Base-by-base conservation (phyloP, 2,329 filamentous ascomycete species). In the Chalara sp. region DNA sequence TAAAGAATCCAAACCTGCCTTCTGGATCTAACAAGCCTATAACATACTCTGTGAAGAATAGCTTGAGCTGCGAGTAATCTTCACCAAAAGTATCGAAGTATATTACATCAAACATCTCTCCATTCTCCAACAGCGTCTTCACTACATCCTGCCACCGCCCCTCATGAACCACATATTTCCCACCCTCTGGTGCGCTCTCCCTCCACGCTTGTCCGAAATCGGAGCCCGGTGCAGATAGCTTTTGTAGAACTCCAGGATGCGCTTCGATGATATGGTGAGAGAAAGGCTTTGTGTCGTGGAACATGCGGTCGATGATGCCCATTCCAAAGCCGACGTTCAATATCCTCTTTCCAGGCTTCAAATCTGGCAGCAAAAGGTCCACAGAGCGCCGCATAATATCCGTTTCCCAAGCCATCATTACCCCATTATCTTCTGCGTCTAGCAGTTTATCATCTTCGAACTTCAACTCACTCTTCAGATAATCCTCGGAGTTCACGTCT, bases 31-130 rank as follows among this genome's bases (percentile, higher is more conserved):
- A 72, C 49, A 97, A 68, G 0, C 82, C 85, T 32, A 93, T 88
- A 8, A 97, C 84, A 60, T 86, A 83, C 67, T 97, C 93, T 2
- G 80, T 85, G 66, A 97, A 96, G 72, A 97, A 96, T 53, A 83
- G 76, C 44, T 86, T 85, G 31, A 97, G 80, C 66, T 92, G 87
- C 2, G 76, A 75, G 69, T 97, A 99, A 56, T 93, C 88, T 70
- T 99, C 93, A 6, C 90, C 93, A 67, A 97, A 97, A 0, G 93
- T 99, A 65, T 99, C 93, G 64, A 96, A 97, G 73, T 97, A 99
- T 59, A 99, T 89, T 31, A 86, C 88, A 64, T 95, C 88, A 63
- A 92, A 91, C 10, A 82, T 72, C 61, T 86, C 78, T 7, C 86
- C 86, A 40, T 81, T 71, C 53, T 81, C 79, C 1, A 92, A 70